Percentiles rank a stretch among this genome's conserved stretches.
Evolutionary conservation across 2,329 filamentous ascomycete species (phyloP).

Genomic region (Pestalotiopsis sp.): DNA sequence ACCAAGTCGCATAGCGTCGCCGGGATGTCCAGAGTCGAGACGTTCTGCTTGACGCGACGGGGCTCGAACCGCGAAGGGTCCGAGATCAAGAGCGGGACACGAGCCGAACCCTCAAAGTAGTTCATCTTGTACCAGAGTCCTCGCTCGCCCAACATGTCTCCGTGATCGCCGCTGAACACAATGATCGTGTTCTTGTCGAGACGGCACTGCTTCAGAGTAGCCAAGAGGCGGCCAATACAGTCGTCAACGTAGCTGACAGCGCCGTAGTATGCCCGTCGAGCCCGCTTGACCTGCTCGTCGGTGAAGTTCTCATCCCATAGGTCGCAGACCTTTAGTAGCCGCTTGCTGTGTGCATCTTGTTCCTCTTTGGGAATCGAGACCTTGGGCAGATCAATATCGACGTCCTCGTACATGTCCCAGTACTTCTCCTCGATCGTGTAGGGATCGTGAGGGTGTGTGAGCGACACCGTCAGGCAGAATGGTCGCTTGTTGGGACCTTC

Average conservation of each 20-base stretch:
- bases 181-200: conserved; percentile 86
- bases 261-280: conserved; percentile 87
- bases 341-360: conserved; percentile 85
- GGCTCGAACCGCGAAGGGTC: conserved; percentile 76
- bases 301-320: conserved; percentile 83
- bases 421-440: conserved; percentile 94
- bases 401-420: conserved; percentile 89
- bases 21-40: conserved; percentile 88
- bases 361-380: conserved; percentile 78
- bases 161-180: conserved; percentile 91
- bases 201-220: conserved; percentile 76
- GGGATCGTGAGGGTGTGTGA: conserved; percentile 93
- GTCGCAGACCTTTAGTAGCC: conserved; percentile 84
- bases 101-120: conserved; percentile 89
- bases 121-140: conserved; percentile 98
- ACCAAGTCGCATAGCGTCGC: conserved; percentile 86
- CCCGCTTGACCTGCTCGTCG: conserved; percentile 83
- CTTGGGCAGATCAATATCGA: conserved; percentile 83
- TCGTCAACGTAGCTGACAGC: conserved; percentile 94
- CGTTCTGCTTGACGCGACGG: conserved; percentile 78
- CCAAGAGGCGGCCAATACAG: conserved; percentile 81
- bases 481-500: conserved; percentile 73
- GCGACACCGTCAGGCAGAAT: conserved; percentile 86
- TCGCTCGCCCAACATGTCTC: conserved; percentile 93
- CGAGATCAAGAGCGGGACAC: conserved; percentile 85